Evolutionary conservation across 176 grass and related monocot genomes (phyloP).

Genomic region (Avena insularis): DNA sequence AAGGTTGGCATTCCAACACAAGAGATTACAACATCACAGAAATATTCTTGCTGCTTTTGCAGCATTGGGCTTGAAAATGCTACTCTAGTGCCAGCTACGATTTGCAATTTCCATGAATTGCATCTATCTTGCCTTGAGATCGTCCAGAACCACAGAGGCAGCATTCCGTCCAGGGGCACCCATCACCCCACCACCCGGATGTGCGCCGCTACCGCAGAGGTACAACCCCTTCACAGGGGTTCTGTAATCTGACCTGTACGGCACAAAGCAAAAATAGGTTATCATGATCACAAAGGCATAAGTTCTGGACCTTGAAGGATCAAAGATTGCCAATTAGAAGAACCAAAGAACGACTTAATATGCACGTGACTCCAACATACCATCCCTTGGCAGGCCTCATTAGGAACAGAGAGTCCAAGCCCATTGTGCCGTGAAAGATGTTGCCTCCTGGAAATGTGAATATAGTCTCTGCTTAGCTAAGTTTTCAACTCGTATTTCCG

Average conservation of each 20-base stretch:
- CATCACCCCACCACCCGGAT: conserved; percentile 97
- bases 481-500: neutral
- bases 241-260: conserved; percentile 85
- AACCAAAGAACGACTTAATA: neutral
- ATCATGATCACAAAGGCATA: conserved; percentile 11
- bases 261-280: conserved; percentile 23
- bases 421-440: conserved; percentile 96
- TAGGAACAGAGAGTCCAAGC: conserved; percentile 90
- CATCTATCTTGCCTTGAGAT: conserved; percentile 49
- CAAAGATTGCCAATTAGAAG: conserved; percentile 15
- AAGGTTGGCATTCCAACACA: neutral
- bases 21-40: neutral
- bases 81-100: neutral
- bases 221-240: conserved; percentile 91
- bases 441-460: conserved; percentile 75
- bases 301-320: neutral
- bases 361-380: conserved; percentile 44
- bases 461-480: conserved; percentile 10
- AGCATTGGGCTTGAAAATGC: neutral
- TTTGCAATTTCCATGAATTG: neutral
- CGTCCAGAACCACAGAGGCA: conserved; percentile 72
- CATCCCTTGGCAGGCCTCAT: conserved; percentile 95
- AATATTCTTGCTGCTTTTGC: neutral
- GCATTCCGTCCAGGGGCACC: conserved; percentile 94
- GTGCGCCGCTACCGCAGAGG: conserved; percentile 88